Percentiles rank a stretch among this genome's conserved stretches.
phyloP scores from a whole-genome alignment of 805 yeast genomes.

The Cyberlindnera petersonii region DNA sequence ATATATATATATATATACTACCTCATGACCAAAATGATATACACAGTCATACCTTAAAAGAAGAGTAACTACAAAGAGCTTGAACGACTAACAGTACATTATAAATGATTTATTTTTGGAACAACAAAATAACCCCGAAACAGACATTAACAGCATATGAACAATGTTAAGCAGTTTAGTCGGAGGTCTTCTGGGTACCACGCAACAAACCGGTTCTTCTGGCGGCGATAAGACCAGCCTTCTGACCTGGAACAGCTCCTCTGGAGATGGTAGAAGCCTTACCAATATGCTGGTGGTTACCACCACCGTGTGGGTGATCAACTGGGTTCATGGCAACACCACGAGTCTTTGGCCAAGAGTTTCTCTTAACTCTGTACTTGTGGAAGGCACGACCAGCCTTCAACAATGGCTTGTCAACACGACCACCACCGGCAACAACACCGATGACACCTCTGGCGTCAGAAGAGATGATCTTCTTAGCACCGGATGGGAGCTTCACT shows the following conservation, averaged over 20 bases:
- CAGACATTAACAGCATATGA: slow-evolving; percentile 25
- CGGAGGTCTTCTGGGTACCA: slow-evolving; percentile 96
- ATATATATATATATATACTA: not conserved
- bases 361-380: slow-evolving; percentile 98
- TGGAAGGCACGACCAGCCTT: slow-evolving; percentile 99
- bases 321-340: slow-evolving; percentile 99
- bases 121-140: slow-evolving; percentile 28
- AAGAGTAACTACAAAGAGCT: not conserved
- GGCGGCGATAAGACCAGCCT: slow-evolving; percentile 99
- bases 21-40: not conserved
- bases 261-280: slow-evolving; percentile 98
- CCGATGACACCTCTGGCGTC: slow-evolving; percentile 99
- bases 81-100: slow-evolving; percentile 21
- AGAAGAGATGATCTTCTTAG: slow-evolving; percentile 93
- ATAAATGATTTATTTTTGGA: slow-evolving; percentile 23
- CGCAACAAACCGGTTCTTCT: slow-evolving; percentile 99
- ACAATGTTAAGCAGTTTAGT: slow-evolving; percentile 40
- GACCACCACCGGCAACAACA: slow-evolving; percentile 99
- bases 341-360: slow-evolving; percentile 99
- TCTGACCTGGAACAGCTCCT: slow-evolving; percentile 99
- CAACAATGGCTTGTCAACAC: slow-evolving; percentile 98
- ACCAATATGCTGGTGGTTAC: slow-evolving; percentile 99
- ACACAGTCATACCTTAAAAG: no score
- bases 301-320: slow-evolving; percentile 99
- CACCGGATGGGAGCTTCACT: slow-evolving; percentile 98